Evolutionary conservation across 1,284 basidiomycete species (phyloP), one percentile per base, ranked within the genome.

Genomic region (Puccinia novopanici): DNA sequence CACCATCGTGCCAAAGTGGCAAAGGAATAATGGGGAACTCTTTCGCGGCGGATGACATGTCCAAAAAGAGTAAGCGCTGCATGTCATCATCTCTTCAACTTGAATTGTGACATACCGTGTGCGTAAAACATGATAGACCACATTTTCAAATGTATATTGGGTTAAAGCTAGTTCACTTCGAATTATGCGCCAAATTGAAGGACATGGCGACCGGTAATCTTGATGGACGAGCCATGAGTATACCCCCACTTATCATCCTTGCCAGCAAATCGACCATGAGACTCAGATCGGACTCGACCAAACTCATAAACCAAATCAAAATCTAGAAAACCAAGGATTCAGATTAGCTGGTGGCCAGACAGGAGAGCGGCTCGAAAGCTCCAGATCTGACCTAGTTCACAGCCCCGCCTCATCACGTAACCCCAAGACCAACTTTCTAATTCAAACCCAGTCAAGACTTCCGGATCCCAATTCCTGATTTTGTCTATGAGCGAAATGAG

Each of bases 171-270:
- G 89, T 83, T 98, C 95, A 0, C 91, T 90, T 45, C 94, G 91
- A 89, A 98, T 92, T 77, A 98, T 90, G 68, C 95, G 89, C 95
- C 95, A 98, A 17, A 95, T 87, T 83, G 98, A 97, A 99, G 88
- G 48, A 95, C 91, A 85, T 98, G 95, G 12, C 96, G 89, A 0
- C 96, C 96, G 13, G 89, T 88, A 52, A 96, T 91, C 83, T 91
- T 91, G 85, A 99, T 91, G 0, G 91, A 92, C 0, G 94, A 92
- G 0, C 91, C 91, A 82, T 92, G 92, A 77, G 90, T 89, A 77
- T 89, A 86, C 19, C 90, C 91, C 91, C 94, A 98, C 82, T 90
- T 89, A 82, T 92, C 90, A 30, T 87, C 88, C 17, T 80, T 85
- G 85, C 24, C 85, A 84, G 45, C 84, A 84, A 55, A 85, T 84